phyloP scores from a whole-genome alignment of 352 stramenopile species.

The Pythium aquatile region DNA sequence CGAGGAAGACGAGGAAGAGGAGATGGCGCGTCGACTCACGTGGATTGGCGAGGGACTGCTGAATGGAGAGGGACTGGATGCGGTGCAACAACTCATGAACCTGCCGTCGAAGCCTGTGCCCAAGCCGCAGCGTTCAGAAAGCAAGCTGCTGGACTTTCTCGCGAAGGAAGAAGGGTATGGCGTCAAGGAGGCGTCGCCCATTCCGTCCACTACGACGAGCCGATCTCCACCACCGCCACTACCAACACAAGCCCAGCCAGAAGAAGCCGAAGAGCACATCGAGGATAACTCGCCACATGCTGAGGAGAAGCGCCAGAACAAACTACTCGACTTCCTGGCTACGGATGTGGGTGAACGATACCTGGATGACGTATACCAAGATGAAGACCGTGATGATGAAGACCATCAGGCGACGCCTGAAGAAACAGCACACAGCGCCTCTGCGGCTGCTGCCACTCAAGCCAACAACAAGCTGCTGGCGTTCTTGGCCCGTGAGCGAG shows the following conservation, averaged over 20 bases:
- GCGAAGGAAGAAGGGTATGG: constrained; percentile 33
- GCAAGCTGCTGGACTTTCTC: constrained; percentile 50
- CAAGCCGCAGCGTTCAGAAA: constrained; percentile 18
- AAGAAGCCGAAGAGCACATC: background rate
- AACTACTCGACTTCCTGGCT: constrained; percentile 73
- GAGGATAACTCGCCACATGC: background rate
- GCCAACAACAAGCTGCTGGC: constrained; percentile 58
- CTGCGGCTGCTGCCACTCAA: constrained; percentile 16
- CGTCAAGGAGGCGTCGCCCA: constrained; percentile 24
- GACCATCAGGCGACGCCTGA: constrained; percentile 28
- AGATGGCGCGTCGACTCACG: constrained; percentile 45
- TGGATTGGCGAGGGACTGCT: constrained; percentile 72
- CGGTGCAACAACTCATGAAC: constrained; percentile 46
- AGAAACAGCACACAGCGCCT: constrained; percentile 25
- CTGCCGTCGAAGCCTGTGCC: constrained; percentile 31
- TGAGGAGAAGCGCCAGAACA: constrained; percentile 45
- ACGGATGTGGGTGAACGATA: constrained; percentile 72
- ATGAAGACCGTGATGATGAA: constrained; percentile 42
- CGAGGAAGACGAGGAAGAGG: constrained; percentile 9
- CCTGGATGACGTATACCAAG: constrained; percentile 67
- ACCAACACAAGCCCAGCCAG: background rate
- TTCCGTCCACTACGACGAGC: background rate
- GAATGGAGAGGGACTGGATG: constrained; percentile 46
- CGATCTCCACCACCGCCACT: constrained; percentile 1
- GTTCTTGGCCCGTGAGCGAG: constrained; percentile 55